Conservation (phyloP, 208 protist species). For the Trypanosoma congolense region DNA sequence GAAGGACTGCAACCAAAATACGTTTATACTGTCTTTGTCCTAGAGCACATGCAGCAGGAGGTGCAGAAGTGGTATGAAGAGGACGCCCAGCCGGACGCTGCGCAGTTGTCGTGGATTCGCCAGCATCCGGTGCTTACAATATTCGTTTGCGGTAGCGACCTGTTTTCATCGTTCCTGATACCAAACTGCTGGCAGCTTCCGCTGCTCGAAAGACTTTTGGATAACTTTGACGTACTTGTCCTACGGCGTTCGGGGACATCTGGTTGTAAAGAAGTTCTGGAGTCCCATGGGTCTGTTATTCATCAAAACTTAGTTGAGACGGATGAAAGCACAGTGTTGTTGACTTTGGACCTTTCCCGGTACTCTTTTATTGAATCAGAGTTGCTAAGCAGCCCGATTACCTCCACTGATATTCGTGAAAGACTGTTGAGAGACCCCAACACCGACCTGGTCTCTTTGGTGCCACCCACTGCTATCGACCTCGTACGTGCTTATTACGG, state of each 20-base stretch:
- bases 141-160: conserved; percentile 67
- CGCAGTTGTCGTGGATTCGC: conserved; percentile 13
- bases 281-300: conserved; percentile 17
- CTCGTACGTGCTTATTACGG: not conserved
- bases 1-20: conserved; percentile 64
- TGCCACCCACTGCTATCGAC: not conserved
- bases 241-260: conserved; percentile 21
- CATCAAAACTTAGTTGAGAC: conserved; percentile 10
- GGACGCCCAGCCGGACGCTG: conserved; percentile 15
- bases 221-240: conserved; percentile 50
- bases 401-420: not conserved
- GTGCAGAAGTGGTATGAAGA: conserved; percentile 43
- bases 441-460: not conserved
- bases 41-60: conserved; percentile 55
- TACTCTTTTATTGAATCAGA: conserved; percentile 47
- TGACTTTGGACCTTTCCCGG: conserved; percentile 33
- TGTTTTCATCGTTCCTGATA: conserved; percentile 67
- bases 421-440: not conserved
- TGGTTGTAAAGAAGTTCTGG: conserved; percentile 11
- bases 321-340: conserved; percentile 8
- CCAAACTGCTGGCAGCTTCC: conserved; percentile 62
- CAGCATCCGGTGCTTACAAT: conserved; percentile 37
- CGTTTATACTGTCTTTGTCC: conserved; percentile 50
- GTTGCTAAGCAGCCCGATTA: not conserved
- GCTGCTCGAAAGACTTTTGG: conserved; percentile 49